These are phyloP conservation scores for Carex littledalei DNA, from an alignment of 176 grass and related monocot genomes.

Conservation along the genomic window DNA sequence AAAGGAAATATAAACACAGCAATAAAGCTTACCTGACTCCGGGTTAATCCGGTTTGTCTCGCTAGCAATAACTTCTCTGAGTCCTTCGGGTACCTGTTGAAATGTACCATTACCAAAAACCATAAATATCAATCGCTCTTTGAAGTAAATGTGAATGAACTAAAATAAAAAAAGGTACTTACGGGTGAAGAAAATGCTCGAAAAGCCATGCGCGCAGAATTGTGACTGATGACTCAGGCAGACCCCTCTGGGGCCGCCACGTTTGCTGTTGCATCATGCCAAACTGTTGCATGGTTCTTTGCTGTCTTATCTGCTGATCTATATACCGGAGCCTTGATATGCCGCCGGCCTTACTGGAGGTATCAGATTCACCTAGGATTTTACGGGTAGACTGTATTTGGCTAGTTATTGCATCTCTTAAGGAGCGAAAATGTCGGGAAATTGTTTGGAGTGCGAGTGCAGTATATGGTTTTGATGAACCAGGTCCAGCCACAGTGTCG, in stretches of 20 bases:
- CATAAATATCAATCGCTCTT: not conserved
- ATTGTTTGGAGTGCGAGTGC: conserved; percentile 84
- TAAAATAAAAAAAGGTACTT: conserved; percentile 9
- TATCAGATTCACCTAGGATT: conserved; percentile 65
- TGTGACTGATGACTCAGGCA: conserved; percentile 87
- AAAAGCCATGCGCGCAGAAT: conserved; percentile 92
- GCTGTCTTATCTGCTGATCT: conserved; percentile 86
- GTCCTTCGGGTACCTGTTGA: conserved; percentile 77
- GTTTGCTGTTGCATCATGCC: conserved; percentile 91
- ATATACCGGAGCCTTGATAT: conserved; percentile 78
- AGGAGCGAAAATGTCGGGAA: conserved; percentile 77
- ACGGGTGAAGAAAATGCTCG: conserved; percentile 96
- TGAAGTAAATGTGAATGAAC: not conserved
- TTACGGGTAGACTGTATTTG: conserved; percentile 60
- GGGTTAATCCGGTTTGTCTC: conserved; percentile 73
- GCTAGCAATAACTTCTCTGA: conserved; percentile 89
- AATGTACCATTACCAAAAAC: not conserved
- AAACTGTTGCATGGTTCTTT: conserved; percentile 90
- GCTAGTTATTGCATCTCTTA: conserved; percentile 68
- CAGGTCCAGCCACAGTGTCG: conserved; percentile 51
- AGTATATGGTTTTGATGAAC: conserved; percentile 72
- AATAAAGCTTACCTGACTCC: conserved; percentile 55
- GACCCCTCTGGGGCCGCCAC: conserved; percentile 80
- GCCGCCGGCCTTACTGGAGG: conserved; percentile 31
- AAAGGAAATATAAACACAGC: not conserved